Conservation (phyloP, 2,329 filamentous ascomycete species). For the Trichophyton benhamiae region DNA sequence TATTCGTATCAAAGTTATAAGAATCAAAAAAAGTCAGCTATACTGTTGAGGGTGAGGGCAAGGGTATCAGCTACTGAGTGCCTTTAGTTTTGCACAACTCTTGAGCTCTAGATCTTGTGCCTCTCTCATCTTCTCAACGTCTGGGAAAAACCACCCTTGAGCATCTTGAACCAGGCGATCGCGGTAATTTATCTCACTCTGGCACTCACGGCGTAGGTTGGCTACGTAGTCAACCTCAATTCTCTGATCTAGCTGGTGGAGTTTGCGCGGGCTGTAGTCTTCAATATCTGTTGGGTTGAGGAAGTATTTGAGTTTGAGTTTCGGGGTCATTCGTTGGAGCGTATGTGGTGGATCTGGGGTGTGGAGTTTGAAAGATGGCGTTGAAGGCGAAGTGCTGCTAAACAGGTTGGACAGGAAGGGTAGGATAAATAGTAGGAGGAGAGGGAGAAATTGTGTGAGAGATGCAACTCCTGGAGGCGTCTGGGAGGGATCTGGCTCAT, state of each 20-base stretch:
- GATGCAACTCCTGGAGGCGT: slow-evolving; percentile 40
- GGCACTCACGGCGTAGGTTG: slow-evolving; percentile 57
- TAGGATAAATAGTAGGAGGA: slow-evolving; percentile 78
- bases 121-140: slow-evolving; percentile 63
- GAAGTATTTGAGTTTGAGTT: slow-evolving; percentile 68
- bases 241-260: slow-evolving; percentile 60
- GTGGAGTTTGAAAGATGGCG: slow-evolving; percentile 68
- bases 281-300: slow-evolving; percentile 67
- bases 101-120: slow-evolving; percentile 52
- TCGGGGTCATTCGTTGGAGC: slow-evolving; percentile 56
- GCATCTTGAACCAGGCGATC: slow-evolving; percentile 62
- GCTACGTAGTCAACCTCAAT: slow-evolving; percentile 65
- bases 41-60: background rate
- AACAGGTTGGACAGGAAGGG: slow-evolving; percentile 74
- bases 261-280: slow-evolving; percentile 55
- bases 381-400: slow-evolving; percentile 42
- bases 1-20: background rate
- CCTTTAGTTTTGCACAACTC: slow-evolving; percentile 45
- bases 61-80: slow-evolving; percentile 5
- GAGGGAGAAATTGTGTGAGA: slow-evolving; percentile 66
- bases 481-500: slow-evolving; percentile 38
- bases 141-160: slow-evolving; percentile 75
- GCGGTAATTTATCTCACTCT: slow-evolving; percentile 55
- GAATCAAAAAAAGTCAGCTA: background rate
- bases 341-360: slow-evolving; percentile 58